Evolutionary conservation across 768 basidiomycete species (phyloP).

Genomic region (Tulasnella sp.): DNA sequence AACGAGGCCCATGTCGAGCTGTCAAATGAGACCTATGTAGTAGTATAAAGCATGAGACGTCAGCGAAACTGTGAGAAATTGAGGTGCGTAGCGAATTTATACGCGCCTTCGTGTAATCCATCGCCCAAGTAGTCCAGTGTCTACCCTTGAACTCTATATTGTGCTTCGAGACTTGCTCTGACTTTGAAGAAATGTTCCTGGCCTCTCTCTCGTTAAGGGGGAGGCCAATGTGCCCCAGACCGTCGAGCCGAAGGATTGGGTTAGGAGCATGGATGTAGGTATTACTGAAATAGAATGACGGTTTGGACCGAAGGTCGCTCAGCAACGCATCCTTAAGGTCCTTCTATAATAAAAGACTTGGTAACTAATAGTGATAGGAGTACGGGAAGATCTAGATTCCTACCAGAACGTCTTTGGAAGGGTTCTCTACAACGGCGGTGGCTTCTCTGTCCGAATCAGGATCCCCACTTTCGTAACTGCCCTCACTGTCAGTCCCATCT

Average conservation of each 20-base stretch:
- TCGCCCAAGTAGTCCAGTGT: constrained; percentile 42
- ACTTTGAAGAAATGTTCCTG: constrained; percentile 26
- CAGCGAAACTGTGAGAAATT: neutral
- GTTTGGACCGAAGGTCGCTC: constrained; percentile 26
- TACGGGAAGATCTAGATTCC: neutral
- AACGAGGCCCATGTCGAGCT: constrained; percentile 34
- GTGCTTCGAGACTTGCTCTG: constrained; percentile 25
- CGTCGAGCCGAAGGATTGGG: constrained; percentile 31
- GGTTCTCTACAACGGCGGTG: too few species aligned
- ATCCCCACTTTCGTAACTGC: too few species aligned
- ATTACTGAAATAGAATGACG: constrained; percentile 25
- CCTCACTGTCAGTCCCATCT: too few species aligned
- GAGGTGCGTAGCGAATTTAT: neutral
- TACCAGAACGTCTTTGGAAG: neutral
- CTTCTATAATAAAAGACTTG: constrained; percentile 17
- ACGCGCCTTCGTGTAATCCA: constrained; percentile 28
- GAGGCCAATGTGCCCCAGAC: constrained; percentile 33
- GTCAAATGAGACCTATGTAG: constrained; percentile 26
- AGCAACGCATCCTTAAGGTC: constrained; percentile 25
- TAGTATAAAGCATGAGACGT: neutral
- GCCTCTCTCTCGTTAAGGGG: constrained; percentile 34
- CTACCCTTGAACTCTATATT: constrained; percentile 31
- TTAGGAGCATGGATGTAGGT: constrained; percentile 28
- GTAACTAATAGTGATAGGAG: neutral
- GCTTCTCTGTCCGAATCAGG: too few species aligned